phyloP scores from a whole-genome alignment of 352 stramenopile genomes.

The Pythium rishiriense region DNA sequence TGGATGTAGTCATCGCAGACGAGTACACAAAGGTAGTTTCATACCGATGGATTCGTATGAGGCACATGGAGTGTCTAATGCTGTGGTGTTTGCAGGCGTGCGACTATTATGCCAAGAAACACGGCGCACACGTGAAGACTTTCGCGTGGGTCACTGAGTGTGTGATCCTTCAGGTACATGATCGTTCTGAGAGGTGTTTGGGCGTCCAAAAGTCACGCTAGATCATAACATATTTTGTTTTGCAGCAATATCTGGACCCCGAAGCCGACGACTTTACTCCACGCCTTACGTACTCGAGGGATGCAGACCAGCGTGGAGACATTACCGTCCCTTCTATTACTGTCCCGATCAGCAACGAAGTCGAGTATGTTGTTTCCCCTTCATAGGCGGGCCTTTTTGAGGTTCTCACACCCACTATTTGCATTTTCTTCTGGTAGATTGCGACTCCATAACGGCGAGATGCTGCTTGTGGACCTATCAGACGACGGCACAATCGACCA shows the following conservation, averaged over 20 bases:
- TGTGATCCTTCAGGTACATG: conserved; percentile 70
- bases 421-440: conserved; percentile 27
- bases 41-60: neutral
- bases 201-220: neutral
- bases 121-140: conserved; percentile 47
- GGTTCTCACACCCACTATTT: neutral
- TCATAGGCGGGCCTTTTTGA: neutral
- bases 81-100: conserved; percentile 38
- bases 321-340: conserved; percentile 45
- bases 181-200: neutral
- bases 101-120: conserved; percentile 46
- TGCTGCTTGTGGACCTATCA: conserved; percentile 72
- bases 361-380: conserved; percentile 38
- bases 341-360: conserved; percentile 58
- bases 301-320: conserved; percentile 8
- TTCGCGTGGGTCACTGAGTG: conserved; percentile 84
- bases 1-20: conserved; percentile 71
- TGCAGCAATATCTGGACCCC: conserved; percentile 50
- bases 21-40: conserved; percentile 62
- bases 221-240: neutral
- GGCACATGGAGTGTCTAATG: neutral
- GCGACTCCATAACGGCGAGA: conserved; percentile 67
- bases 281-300: conserved; percentile 19
- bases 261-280: conserved; percentile 46
- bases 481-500: conserved; percentile 56